Evolutionary conservation across 805 yeast genomes (phyloP), one percentile per base, ranked within the genome.

Genomic region (Ogataea trehaloabstinens): DNA sequence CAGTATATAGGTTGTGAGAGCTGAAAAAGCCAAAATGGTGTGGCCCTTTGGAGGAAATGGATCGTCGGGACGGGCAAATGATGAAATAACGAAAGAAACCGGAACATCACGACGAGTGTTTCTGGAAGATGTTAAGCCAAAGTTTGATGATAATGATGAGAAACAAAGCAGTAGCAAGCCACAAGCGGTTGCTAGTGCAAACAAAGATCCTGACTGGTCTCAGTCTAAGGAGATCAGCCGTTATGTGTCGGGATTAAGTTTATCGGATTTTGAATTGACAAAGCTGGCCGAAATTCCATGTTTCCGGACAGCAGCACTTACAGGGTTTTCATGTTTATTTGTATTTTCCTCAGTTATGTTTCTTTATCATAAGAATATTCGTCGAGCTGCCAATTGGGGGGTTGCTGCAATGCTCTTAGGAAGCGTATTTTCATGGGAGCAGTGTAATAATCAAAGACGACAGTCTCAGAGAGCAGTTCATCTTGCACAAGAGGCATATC

Each of bases 401-500:
- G 70, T 85, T 35, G 84, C 85, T 27, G 95, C 93, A 3, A 76
- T 88, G 47, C 62, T 85, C 40, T 58, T 88, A 16, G 96, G 96
- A 1, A 79, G 86, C 31, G 71, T 85, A 0, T 80, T 85, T 19
- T 86, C 95, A 1, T 90, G 96, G 96, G 96, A 90, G 58, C 95
- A 88, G 62, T 90, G 98, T 60, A 71, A 95, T 42, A 70, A 78
- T 34, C 71, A 78, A 33, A 71, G 95, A 58, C 71, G 82, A 53
- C 74, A 77, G 46, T 78, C 85, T 38, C 72, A 78, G 56, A 74
- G 75, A 44, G 79, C 81, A 41, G 82, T 90, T 34, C 80, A 77
- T 41, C 62, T 74, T 53, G 95, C 95, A 0, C 80, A 78, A 51
- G 75, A 74, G 41, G 68, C 56, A 16, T 63, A 45, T 37, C 58